Conservation (phyloP, 371 early-diverging fungal species). For the Smittium mucronatum region DNA sequence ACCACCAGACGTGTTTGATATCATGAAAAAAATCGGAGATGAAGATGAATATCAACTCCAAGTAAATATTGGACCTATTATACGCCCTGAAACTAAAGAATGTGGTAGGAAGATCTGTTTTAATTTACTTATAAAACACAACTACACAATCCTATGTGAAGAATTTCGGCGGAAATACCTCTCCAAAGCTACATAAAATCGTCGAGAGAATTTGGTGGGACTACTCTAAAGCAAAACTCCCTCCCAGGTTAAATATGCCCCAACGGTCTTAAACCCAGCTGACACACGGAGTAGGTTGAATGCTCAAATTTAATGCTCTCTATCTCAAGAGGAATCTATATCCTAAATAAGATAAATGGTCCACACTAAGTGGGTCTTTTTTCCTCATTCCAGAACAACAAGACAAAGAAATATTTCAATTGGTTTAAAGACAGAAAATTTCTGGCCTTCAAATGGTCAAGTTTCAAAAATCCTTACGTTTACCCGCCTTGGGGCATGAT, state of each 20-base stretch:
- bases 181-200: background rate
- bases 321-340: conserved; percentile 1
- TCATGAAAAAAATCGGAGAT: background rate
- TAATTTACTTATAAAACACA: background rate
- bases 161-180: background rate
- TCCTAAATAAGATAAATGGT: background rate
- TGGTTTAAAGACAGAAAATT: conserved; percentile 16
- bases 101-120: background rate
- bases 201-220: background rate
- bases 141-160: background rate
- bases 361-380: conserved; percentile 18
- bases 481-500: conserved; percentile 24
- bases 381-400: conserved; percentile 19
- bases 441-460: conserved; percentile 18
- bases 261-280: background rate
- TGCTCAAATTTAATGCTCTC: conserved; percentile 8
- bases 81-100: background rate
- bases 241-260: background rate
- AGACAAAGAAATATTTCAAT: conserved; percentile 14
- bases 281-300: background rate
- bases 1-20: background rate
- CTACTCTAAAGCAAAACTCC: background rate
- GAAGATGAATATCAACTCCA: background rate
- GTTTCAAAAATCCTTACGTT: conserved; percentile 13
- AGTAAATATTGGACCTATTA: background rate